Percentiles rank a stretch among this genome's conserved stretches.
Evolutionary conservation across 2,329 filamentous ascomycete genomes (phyloP).

Genomic region (Calonectria ilicicola): DNA sequence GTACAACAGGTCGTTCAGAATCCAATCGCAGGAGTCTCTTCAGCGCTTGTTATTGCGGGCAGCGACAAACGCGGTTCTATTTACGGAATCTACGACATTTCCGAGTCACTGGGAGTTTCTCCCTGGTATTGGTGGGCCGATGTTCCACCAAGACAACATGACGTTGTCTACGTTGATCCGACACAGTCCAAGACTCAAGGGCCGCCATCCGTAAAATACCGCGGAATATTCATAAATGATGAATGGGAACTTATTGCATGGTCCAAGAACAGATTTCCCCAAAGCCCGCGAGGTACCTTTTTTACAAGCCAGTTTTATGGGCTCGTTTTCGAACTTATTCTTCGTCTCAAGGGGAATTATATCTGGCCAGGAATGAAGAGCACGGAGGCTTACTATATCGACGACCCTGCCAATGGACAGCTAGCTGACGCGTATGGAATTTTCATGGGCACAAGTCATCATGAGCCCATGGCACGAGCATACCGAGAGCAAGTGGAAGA

Average conservation of each 20-base stretch:
- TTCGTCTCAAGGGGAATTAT: neutral
- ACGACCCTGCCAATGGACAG: neutral
- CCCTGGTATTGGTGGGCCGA: neutral
- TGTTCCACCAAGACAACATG: neutral
- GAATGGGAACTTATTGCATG: neutral
- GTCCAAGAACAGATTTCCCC: neutral
- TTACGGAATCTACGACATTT: neutral
- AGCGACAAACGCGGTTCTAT: neutral
- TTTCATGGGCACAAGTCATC: neutral
- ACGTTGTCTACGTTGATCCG: neutral
- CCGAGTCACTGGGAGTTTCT: neutral
- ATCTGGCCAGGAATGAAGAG: neutral
- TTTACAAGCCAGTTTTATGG: neutral
- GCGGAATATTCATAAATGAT: neutral
- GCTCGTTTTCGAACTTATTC: neutral
- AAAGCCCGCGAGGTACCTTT: neutral
- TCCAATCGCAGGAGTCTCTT: neutral
- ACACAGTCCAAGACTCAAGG: neutral
- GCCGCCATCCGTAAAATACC: neutral
- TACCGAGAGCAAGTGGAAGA: neutral
- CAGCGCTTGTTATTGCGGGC: neutral
- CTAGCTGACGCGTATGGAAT: neutral
- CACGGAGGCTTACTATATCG: neutral
- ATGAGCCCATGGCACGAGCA: neutral
- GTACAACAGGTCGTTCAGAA: neutral